Conservation (phyloP, 805 yeast genomes). For the Candida chilensis region DNA sequence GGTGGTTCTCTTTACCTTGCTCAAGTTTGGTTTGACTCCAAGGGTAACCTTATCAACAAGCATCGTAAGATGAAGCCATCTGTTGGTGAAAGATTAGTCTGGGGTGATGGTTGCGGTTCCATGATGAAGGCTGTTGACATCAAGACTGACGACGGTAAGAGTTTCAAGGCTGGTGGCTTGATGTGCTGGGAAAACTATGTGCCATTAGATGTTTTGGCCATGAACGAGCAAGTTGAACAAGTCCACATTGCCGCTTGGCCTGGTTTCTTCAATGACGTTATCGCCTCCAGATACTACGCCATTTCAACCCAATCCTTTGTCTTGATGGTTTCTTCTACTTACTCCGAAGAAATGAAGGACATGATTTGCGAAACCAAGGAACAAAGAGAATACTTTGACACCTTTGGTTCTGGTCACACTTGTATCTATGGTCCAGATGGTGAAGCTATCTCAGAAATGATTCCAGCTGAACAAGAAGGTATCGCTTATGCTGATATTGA, state of each 20-base stretch:
- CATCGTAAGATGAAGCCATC: constrained; percentile 37
- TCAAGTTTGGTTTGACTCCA: constrained; percentile 3
- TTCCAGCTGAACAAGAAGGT: constrained; percentile 25
- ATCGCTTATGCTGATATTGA: constrained; percentile 29
- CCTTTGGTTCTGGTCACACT: constrained; percentile 1
- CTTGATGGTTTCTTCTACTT: constrained; percentile 26
- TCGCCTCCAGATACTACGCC: constrained; percentile 3
- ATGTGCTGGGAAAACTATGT: constrained; percentile 39
- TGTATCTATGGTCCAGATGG: constrained; percentile 35
- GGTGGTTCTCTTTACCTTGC: constrained; percentile 7
- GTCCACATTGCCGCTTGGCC: constrained; percentile 37
- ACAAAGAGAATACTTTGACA: constrained; percentile 1
- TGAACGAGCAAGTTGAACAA: constrained; percentile 31
- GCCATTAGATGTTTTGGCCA: constrained; percentile 28
- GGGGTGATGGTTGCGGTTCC: constrained; percentile 41
- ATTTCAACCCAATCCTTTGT: constrained; percentile 3
- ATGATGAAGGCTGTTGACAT: constrained; percentile 24
- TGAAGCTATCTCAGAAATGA: constrained; percentile 23
- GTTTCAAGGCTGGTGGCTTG: constrained; percentile 40
- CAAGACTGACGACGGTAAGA: constrained; percentile 14
- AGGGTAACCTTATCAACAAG: constrained; percentile 8
- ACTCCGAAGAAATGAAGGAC: constrained; percentile 9
- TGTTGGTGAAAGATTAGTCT: constrained; percentile 31
- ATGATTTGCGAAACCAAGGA: neutral
- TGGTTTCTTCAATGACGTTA: constrained; percentile 9